Evolutionary conservation across 1,284 basidiomycete genomes (phyloP).

Genomic region (Ganoderma sp.): DNA sequence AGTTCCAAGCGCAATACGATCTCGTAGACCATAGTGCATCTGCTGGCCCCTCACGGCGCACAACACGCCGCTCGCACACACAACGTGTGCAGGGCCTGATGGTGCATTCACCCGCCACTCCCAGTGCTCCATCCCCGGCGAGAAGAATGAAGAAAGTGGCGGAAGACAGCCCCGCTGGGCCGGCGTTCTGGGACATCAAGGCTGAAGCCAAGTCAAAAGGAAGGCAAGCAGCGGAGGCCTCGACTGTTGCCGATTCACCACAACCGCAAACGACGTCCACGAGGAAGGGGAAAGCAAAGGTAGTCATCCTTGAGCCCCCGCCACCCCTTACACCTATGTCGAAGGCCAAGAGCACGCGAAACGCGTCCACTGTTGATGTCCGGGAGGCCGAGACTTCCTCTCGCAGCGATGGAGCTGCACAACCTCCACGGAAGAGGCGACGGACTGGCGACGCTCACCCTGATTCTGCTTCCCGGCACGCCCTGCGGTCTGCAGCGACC

Average conservation of each 20-base stretch:
- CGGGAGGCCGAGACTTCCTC: neutral
- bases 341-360: neutral
- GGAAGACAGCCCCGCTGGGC: slow-evolving; percentile 20
- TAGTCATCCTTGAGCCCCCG: neutral
- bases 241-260: neutral
- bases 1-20: slow-evolving; percentile 73
- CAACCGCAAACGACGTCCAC: neutral
- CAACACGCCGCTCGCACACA: slow-evolving; percentile 60
- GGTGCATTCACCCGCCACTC: slow-evolving; percentile 14
- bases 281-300: slow-evolving; percentile 20
- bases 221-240: slow-evolving; percentile 28
- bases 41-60: slow-evolving; percentile 61
- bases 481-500: slow-evolving; percentile 15
- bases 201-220: slow-evolving; percentile 37
- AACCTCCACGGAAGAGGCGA: slow-evolving; percentile 36
- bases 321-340: neutral
- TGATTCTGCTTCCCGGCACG: neutral
- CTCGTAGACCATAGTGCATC: slow-evolving; percentile 57
- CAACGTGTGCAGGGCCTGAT: slow-evolving; percentile 45
- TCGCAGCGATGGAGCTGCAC: slow-evolving; percentile 9
- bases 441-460: slow-evolving; percentile 13
- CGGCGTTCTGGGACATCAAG: slow-evolving; percentile 38
- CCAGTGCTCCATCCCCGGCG: slow-evolving; percentile 20
- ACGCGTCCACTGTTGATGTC: neutral
- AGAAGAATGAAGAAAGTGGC: slow-evolving; percentile 16